Evolutionary conservation across 108 stramenopile genomes (phyloP).

Genomic region (Seminavis robusta): DNA sequence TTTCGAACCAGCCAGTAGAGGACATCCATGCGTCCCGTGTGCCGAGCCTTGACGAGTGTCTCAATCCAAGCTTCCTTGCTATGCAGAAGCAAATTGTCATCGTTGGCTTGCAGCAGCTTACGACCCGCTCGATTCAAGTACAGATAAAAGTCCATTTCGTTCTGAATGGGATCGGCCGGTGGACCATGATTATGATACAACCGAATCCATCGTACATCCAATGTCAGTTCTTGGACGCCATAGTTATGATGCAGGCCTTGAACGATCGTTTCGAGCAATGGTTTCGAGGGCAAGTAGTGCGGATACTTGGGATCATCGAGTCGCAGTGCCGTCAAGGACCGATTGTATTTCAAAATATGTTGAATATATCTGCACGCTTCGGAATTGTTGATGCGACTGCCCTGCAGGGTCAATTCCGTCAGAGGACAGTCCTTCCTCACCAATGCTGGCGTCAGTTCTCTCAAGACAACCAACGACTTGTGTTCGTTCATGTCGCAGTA

Average conservation of each 20-base stretch:
- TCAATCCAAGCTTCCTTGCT: constrained; percentile 1
- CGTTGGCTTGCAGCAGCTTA: neutral
- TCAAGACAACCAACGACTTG: neutral
- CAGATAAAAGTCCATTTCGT: constrained; percentile 4
- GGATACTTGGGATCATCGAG: constrained; percentile 1
- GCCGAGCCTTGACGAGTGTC: neutral
- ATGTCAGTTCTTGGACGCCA: constrained; percentile 5
- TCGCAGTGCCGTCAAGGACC: neutral
- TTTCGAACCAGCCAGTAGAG: constrained; percentile 8
- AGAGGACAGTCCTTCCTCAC: too few species aligned
- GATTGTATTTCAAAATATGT: neutral
- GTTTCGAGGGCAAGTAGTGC: neutral
- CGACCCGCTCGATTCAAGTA: constrained; percentile 5
- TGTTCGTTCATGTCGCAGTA: constrained; percentile 8
- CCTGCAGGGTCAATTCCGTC: neutral
- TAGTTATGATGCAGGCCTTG: constrained; percentile 7
- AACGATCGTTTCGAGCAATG: neutral
- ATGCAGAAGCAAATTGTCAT: neutral
- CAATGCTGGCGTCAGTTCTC: neutral
- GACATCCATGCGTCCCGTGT: neutral
- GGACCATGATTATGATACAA: neutral
- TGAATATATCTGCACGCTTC: neutral
- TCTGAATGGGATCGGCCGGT: too few species aligned
- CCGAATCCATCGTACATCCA: neutral
- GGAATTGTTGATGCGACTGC: neutral